Conservation (phyloP, 1,284 basidiomycete genomes). For the Cryptococcus sp. region DNA sequence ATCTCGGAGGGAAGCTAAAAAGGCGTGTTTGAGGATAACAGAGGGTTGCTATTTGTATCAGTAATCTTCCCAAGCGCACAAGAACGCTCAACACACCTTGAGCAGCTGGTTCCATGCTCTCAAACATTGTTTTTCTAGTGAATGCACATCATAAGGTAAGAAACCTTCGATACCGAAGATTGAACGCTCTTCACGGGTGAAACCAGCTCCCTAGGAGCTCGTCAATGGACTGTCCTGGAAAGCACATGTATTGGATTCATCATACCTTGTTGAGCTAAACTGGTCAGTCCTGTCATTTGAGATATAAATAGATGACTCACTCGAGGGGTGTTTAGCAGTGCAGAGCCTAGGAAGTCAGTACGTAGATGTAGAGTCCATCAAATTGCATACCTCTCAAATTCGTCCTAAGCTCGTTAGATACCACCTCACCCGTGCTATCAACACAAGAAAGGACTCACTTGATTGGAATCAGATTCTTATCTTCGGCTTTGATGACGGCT, state of each 20-base stretch:
- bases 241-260: background rate
- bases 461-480: background rate
- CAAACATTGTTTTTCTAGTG: constrained; percentile 64
- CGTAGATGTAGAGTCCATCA: background rate
- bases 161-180: constrained; percentile 71
- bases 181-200: constrained; percentile 61
- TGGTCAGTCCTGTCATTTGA: background rate
- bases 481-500: background rate
- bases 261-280: constrained; percentile 38
- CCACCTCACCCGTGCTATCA: background rate
- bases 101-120: constrained; percentile 63
- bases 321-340: constrained; percentile 39
- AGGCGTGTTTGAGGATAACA: constrained; percentile 48
- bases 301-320: constrained; percentile 14
- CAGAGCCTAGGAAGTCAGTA: constrained; percentile 16
- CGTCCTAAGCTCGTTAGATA: background rate
- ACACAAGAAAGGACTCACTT: background rate
- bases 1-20: constrained; percentile 52
- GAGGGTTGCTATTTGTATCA: constrained; percentile 27
- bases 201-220: constrained; percentile 58
- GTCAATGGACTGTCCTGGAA: background rate
- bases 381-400: background rate
- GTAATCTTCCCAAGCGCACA: background rate
- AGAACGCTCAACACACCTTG: constrained; percentile 28
- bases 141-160: constrained; percentile 68